Evolutionary conservation across 805 yeast genomes (phyloP).

Genomic region (Cyberlindnera mycetangii): DNA sequence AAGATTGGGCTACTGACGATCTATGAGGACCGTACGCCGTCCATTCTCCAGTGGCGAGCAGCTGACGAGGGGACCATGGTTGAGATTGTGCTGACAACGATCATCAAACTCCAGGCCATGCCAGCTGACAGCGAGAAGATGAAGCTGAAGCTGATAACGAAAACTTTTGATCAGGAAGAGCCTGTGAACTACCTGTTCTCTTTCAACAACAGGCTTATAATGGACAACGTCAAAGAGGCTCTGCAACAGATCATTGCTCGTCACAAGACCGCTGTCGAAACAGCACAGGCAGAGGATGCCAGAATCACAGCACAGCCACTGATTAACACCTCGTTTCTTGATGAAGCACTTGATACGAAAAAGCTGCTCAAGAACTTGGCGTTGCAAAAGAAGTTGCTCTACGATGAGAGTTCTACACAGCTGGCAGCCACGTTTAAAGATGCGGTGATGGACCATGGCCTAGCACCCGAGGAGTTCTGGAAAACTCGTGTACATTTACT

Average conservation of each 20-base stretch:
- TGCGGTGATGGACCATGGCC: slow-evolving; percentile 74
- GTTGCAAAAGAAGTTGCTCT: slow-evolving; percentile 73
- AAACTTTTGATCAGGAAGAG: slow-evolving; percentile 33
- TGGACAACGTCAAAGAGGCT: slow-evolving; percentile 69
- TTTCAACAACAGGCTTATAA: slow-evolving; percentile 68
- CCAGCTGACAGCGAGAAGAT: slow-evolving; percentile 64
- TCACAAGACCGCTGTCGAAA: slow-evolving; percentile 39
- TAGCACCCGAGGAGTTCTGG: slow-evolving; percentile 88
- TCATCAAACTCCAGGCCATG: slow-evolving; percentile 61
- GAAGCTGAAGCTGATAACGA: slow-evolving; percentile 57
- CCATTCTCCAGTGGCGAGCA: slow-evolving; percentile 55
- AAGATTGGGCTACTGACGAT: slow-evolving; percentile 55
- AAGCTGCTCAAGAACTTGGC: slow-evolving; percentile 66
- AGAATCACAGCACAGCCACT: slow-evolving; percentile 28
- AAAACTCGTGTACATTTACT: slow-evolving; percentile 71
- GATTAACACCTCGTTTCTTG: slow-evolving; percentile 36
- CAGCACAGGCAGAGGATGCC: slow-evolving; percentile 20
- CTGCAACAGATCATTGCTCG: slow-evolving; percentile 68
- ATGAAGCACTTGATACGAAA: slow-evolving; percentile 49
- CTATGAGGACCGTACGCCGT: slow-evolving; percentile 54
- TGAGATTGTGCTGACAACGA: slow-evolving; percentile 40
- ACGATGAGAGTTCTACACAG: slow-evolving; percentile 51
- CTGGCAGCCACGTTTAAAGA: slow-evolving; percentile 79
- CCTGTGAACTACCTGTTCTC: slow-evolving; percentile 43
- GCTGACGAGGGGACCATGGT: slow-evolving; percentile 45